phyloP scores from a whole-genome alignment of 1,284 basidiomycete species.

The Heliocybe sulcata region DNA sequence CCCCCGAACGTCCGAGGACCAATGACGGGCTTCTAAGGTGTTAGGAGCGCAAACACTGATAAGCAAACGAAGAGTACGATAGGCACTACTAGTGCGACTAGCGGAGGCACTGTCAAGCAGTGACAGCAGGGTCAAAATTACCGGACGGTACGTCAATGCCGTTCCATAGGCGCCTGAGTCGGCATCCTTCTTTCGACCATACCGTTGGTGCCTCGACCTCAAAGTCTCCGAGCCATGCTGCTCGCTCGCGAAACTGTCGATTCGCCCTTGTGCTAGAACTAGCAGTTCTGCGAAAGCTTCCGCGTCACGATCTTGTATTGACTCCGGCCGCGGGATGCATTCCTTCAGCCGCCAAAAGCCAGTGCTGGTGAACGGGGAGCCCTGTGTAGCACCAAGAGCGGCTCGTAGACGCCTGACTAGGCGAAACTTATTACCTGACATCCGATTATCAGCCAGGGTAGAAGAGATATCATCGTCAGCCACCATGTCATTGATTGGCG shows the following conservation, averaged over 20 bases:
- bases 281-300: constrained; percentile 73
- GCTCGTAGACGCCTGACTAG: constrained; percentile 57
- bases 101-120: constrained; percentile 50
- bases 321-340: constrained; percentile 47
- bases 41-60: constrained; percentile 36
- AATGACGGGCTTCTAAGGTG: constrained; percentile 21
- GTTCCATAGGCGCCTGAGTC: constrained; percentile 12
- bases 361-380: constrained; percentile 40
- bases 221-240: constrained; percentile 29
- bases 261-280: constrained; percentile 45
- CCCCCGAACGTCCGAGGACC: constrained; percentile 33
- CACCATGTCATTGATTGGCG: constrained; percentile 27
- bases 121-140: constrained; percentile 45
- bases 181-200: constrained; percentile 14
- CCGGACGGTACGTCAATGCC: constrained; percentile 34
- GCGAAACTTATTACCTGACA: constrained; percentile 67
- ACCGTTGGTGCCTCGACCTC: constrained; percentile 30
- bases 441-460: constrained; percentile 46
- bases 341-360: constrained; percentile 83
- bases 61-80: constrained; percentile 54
- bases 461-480: constrained; percentile 37
- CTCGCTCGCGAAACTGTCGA: constrained; percentile 54
- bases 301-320: constrained; percentile 57
- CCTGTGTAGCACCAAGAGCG: constrained; percentile 24
- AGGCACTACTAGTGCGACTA: constrained; percentile 47